Conservation (phyloP, 371 early-diverging fungal species). For the Syncephalis plumigaleata region DNA sequence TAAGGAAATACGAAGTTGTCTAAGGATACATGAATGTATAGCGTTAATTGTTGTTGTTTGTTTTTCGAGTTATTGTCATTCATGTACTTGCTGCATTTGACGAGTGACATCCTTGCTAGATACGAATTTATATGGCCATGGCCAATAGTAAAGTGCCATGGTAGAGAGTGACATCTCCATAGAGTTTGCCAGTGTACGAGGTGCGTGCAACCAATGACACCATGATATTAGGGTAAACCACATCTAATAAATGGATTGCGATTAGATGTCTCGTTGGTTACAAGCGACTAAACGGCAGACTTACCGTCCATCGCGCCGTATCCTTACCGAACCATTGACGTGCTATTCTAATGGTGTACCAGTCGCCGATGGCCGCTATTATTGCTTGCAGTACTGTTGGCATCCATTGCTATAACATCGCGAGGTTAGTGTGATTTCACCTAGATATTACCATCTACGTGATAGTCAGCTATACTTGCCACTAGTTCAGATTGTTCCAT, state of each 20-base stretch:
- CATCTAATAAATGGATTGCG: conserved; percentile 37
- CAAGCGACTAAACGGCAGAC: too few species aligned
- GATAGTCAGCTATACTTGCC: conserved; percentile 14
- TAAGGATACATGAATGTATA: too few species aligned
- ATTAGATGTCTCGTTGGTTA: too few species aligned
- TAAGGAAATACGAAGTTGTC: conserved; percentile 9
- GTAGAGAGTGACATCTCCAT: conserved; percentile 45
- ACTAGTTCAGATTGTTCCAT: conserved; percentile 37
- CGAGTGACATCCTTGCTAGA: not conserved
- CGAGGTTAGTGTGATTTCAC: too few species aligned
- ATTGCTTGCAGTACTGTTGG: conserved; percentile 23
- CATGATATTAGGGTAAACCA: conserved; percentile 54
- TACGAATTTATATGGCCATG: conserved; percentile 14
- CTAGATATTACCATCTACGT: too few species aligned
- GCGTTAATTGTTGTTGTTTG: too few species aligned
- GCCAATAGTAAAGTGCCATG: conserved; percentile 60
- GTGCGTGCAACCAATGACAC: conserved; percentile 60
- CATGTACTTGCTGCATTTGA: not conserved
- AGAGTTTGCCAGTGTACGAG: conserved; percentile 56
- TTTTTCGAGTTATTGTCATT: too few species aligned
- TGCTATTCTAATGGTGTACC: conserved; percentile 51
- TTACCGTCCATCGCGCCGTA: conserved; percentile 43
- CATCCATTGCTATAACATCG: not conserved
- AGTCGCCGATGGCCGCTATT: conserved; percentile 55
- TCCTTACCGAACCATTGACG: conserved; percentile 22